phyloP scores from a whole-genome alignment of 345 rosid genomes.

The Citrus glauca region DNA sequence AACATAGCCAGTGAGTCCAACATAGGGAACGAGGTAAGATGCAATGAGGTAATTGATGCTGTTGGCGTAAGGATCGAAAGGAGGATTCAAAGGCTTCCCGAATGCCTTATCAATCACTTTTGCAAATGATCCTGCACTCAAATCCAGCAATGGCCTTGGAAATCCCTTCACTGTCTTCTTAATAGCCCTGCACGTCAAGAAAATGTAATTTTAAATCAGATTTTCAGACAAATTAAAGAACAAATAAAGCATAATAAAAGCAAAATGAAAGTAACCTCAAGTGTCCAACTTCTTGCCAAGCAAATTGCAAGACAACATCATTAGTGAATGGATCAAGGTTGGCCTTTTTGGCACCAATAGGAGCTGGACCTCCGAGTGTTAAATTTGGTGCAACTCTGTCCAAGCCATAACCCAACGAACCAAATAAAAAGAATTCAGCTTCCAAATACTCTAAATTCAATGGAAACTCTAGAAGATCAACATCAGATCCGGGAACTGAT shows the following conservation, averaged over 20 bases:
- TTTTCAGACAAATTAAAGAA: neutral
- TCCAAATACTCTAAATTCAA: slow-evolving; percentile 83
- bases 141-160: slow-evolving; percentile 71
- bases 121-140: slow-evolving; percentile 58
- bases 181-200: slow-evolving; percentile 50
- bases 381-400: slow-evolving; percentile 62
- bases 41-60: slow-evolving; percentile 61
- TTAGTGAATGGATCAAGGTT: slow-evolving; percentile 47
- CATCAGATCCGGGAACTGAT: slow-evolving; percentile 28
- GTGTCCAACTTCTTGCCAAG: slow-evolving; percentile 90
- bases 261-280: slow-evolving; percentile 36
- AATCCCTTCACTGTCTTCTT: slow-evolving; percentile 62
- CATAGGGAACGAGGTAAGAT: slow-evolving; percentile 73
- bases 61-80: slow-evolving; percentile 67
- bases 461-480: slow-evolving; percentile 71
- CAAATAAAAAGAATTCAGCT: slow-evolving; percentile 84
- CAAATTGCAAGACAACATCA: slow-evolving; percentile 72
- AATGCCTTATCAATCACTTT: slow-evolving; percentile 49
- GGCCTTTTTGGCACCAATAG: slow-evolving; percentile 62
- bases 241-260: neutral
- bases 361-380: slow-evolving; percentile 68
- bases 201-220: neutral
- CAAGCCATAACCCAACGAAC: slow-evolving; percentile 71
- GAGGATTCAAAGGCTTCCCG: slow-evolving; percentile 45
- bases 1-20: slow-evolving; percentile 79